Evolutionary conservation across 2,329 filamentous ascomycete genomes (phyloP).

Genomic region (Camillea tinctor): DNA sequence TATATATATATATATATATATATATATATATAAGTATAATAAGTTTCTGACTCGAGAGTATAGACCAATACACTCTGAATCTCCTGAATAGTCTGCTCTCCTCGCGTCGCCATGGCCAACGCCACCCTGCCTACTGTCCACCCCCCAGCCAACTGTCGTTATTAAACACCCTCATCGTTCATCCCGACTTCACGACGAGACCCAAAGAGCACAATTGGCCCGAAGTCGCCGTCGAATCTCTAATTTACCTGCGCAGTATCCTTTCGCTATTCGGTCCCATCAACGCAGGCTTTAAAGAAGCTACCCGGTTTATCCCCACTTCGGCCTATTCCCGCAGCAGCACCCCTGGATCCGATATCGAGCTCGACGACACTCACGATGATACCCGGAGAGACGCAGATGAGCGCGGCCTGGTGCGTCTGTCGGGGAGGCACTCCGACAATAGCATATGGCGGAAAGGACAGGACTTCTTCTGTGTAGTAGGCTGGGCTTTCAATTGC

Average conservation of each 20-base stretch:
- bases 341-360: slow-evolving; percentile 41
- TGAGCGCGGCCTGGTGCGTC: slow-evolving; percentile 48
- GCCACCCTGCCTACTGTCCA: slow-evolving; percentile 58
- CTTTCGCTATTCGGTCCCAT: slow-evolving; percentile 65
- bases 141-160: slow-evolving; percentile 72
- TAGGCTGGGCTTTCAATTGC: slow-evolving; percentile 94
- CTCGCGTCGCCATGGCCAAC: slow-evolving; percentile 39
- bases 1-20: not conserved
- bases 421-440: slow-evolving; percentile 61
- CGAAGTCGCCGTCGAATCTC: slow-evolving; percentile 63
- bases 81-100: slow-evolving; percentile 65
- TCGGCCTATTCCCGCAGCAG: slow-evolving; percentile 27
- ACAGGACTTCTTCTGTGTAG: slow-evolving; percentile 82
- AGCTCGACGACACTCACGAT: slow-evolving; percentile 45
- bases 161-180: slow-evolving; percentile 76
- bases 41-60: no score
- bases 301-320: slow-evolving; percentile 63
- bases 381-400: slow-evolving; percentile 51
- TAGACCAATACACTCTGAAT: slow-evolving; percentile 58
- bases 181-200: slow-evolving; percentile 76
- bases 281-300: slow-evolving; percentile 66
- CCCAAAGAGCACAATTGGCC: slow-evolving; percentile 59
- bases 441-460: slow-evolving; percentile 72
- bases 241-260: slow-evolving; percentile 69
- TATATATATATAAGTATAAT: no score